Percentiles rank a stretch among this genome's conserved stretches.
Conservation (phyloP, 2,329 filamentous ascomycete genomes). For the Microsporum canis region DNA sequence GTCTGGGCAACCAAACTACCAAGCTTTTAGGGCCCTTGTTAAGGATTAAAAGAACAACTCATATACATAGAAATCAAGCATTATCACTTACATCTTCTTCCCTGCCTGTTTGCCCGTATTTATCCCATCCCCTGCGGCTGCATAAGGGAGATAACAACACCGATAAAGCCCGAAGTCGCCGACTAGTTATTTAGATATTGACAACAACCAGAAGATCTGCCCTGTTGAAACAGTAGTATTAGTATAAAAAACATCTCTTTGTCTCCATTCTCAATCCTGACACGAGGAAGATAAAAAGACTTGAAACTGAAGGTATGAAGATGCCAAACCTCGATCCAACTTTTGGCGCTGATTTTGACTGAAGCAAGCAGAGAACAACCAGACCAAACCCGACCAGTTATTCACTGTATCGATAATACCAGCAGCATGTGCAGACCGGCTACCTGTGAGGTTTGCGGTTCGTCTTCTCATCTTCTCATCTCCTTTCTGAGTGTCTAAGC, state of each 20-base stretch:
- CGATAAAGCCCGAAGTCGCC: not conserved
- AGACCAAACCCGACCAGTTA: no score
- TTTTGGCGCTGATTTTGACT: no score
- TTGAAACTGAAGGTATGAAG: no score
- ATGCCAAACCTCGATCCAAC: no score
- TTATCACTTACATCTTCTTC: not conserved
- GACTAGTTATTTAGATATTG: not conserved
- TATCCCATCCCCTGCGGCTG: not conserved
- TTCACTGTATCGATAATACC: not conserved
- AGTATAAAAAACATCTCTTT: not conserved
- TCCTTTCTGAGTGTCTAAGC: not conserved
- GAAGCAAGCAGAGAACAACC: no score
- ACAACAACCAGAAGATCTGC: not conserved
- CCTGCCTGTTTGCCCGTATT: not conserved
- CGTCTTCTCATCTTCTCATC: not conserved
- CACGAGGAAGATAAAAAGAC: no score
- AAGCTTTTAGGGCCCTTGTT: not conserved
- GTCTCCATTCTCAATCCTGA: not conserved
- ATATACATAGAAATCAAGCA: not conserved
- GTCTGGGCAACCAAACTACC: not conserved
- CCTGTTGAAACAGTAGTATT: not conserved
- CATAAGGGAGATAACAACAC: not conserved
- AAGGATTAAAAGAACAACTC: not conserved
- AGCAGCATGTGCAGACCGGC: conserved; percentile 14
- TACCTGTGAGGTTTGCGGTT: conserved; percentile 11